These are phyloP conservation scores for Yarrowia divulgata DNA, from an alignment of 805 yeast species.

Conservation along the genomic window DNA sequence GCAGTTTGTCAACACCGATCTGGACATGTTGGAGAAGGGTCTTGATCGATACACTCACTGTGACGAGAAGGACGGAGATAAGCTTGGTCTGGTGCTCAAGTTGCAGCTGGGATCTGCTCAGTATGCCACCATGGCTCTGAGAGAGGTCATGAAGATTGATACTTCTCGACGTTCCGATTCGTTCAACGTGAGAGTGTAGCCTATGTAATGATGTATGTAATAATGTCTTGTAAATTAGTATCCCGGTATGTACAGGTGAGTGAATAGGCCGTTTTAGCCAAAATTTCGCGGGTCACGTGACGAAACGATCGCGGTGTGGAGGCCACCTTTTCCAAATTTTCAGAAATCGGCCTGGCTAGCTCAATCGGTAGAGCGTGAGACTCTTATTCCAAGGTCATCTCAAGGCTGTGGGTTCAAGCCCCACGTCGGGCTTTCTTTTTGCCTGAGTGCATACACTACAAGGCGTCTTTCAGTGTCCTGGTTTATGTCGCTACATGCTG, in stretches of 20 bases:
- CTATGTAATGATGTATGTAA: not conserved
- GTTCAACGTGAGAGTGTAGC: slow-evolving; percentile 40
- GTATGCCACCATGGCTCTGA: slow-evolving; percentile 96
- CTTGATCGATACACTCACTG: slow-evolving; percentile 44
- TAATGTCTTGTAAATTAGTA: no score
- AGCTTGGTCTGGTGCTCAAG: slow-evolving; percentile 74
- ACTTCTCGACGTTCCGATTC: slow-evolving; percentile 47
- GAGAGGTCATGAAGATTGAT: slow-evolving; percentile 77
- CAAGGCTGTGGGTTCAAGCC: slow-evolving; percentile 39
- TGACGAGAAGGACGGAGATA: slow-evolving; percentile 53
- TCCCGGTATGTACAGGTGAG: no score
- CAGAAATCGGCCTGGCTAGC: slow-evolving; percentile 23
- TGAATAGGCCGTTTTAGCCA: not conserved
- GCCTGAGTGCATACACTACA: no score
- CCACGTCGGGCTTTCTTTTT: slow-evolving; percentile 38
- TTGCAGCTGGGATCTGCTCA: slow-evolving; percentile 84
- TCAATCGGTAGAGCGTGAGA: slow-evolving; percentile 39
- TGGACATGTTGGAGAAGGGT: slow-evolving; percentile 58
- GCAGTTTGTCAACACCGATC: slow-evolving; percentile 80
- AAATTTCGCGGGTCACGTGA: slow-evolving; percentile 6
- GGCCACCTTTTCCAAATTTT: not conserved
- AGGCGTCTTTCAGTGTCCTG: no score
- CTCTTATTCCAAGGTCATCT: slow-evolving; percentile 19
- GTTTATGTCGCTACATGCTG: not conserved
- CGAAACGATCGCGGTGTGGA: not conserved